A percentile compares a stretch with the other conserved stretches of the same genome.
Conservation (phyloP, 768 basidiomycete genomes). For the Suillus fuscotomentosus region DNA sequence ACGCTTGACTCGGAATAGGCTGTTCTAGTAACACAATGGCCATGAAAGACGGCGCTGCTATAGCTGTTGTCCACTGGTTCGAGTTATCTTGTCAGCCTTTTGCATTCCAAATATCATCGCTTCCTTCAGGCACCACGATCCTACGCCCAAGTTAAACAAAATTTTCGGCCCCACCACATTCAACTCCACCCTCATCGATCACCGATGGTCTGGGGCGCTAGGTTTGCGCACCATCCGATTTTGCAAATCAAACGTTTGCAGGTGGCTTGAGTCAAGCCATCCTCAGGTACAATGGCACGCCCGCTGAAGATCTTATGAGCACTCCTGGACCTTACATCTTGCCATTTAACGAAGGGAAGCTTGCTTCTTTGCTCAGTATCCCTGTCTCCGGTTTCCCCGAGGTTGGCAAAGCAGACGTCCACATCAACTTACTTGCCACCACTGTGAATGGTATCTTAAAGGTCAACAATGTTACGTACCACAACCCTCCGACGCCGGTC, state of each 20-base stretch:
- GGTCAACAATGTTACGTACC: slow-evolving; percentile 35
- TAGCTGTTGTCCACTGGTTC: slow-evolving; percentile 34
- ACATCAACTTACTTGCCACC: slow-evolving; percentile 20
- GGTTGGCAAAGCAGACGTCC: slow-evolving; percentile 33
- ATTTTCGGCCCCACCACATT: slow-evolving; percentile 20
- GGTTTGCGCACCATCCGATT: slow-evolving; percentile 34
- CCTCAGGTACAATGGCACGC: slow-evolving; percentile 38
- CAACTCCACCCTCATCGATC: slow-evolving; percentile 43
- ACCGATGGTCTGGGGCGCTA: slow-evolving; percentile 49
- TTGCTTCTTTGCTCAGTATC: slow-evolving; percentile 29
- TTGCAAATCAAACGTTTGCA: slow-evolving; percentile 31
- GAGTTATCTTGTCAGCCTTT: slow-evolving; percentile 6
- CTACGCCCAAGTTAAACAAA: slow-evolving; percentile 13
- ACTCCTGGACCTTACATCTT: slow-evolving; percentile 10
- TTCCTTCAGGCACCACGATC: slow-evolving; percentile 26
- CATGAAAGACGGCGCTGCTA: too few species aligned
- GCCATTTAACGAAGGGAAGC: slow-evolving; percentile 32
- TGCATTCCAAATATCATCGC: not conserved
- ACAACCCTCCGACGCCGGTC: slow-evolving; percentile 46
- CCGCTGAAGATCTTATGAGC: slow-evolving; percentile 34
- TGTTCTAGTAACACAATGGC: too few species aligned
- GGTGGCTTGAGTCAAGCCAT: slow-evolving; percentile 38
- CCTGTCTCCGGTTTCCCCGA: slow-evolving; percentile 30
- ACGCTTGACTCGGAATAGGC: too few species aligned
- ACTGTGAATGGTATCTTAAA: slow-evolving; percentile 13